Percentiles rank a stretch among this genome's conserved stretches.
Conservation (phyloP, 2,329 filamentous ascomycete genomes). For the Aspergillus flavus region DNA sequence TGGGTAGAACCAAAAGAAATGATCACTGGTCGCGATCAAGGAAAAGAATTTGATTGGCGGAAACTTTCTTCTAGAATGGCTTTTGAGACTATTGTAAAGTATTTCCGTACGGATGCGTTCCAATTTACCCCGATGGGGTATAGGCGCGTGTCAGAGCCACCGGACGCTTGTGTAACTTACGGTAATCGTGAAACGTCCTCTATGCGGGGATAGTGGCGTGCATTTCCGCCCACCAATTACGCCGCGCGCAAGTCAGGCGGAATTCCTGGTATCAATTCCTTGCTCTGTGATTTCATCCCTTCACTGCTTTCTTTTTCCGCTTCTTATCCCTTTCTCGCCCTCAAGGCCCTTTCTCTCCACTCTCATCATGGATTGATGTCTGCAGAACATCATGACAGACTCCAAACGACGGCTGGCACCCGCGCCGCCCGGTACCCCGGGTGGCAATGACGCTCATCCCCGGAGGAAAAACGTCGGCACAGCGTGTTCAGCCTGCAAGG, state of each 20-base stretch:
- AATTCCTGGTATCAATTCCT: neutral
- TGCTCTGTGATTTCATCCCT: neutral
- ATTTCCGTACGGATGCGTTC: neutral
- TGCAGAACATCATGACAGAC: constrained; percentile 16
- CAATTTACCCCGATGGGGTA: neutral
- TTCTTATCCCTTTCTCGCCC: neutral
- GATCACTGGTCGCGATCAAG: no score
- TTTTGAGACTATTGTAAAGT: neutral
- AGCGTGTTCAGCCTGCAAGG: constrained; percentile 28
- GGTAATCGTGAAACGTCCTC: neutral
- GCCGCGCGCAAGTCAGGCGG: neutral
- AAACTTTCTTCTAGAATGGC: neutral
- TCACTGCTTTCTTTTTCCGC: neutral
- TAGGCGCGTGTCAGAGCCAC: neutral
- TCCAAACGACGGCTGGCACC: constrained; percentile 21
- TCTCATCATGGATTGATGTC: constrained; percentile 15
- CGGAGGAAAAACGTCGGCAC: constrained; percentile 28
- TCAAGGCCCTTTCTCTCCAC: neutral
- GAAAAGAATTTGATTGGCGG: neutral
- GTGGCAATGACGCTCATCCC: constrained; percentile 16
- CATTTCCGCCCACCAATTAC: constrained; percentile 9
- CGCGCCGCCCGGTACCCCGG: constrained; percentile 15
- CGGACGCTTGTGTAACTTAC: neutral
- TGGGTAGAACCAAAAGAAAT: neutral
- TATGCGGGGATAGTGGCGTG: constrained; percentile 10